phyloP scores from a whole-genome alignment of 805 yeast genomes.

The Starmera amethionina region DNA sequence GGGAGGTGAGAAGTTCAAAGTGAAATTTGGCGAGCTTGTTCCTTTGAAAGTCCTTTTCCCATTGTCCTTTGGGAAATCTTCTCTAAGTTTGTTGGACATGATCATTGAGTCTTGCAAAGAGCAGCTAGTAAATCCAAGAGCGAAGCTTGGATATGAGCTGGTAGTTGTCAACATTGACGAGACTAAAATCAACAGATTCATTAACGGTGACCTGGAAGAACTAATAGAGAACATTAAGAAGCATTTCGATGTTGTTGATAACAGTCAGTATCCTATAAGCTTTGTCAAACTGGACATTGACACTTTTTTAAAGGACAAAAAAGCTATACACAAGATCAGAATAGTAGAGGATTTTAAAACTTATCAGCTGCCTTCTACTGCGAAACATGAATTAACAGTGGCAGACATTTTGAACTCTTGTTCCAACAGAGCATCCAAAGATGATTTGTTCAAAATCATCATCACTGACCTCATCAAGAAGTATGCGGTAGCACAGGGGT shows the following conservation, averaged over 20 bases:
- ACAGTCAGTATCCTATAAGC: slow-evolving; percentile 20
- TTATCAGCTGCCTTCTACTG: background rate
- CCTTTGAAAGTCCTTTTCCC: slow-evolving; percentile 45
- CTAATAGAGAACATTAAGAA: slow-evolving; percentile 10
- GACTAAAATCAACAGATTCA: slow-evolving; percentile 12
- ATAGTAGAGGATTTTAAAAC: slow-evolving; percentile 18
- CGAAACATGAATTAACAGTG: slow-evolving; percentile 7
- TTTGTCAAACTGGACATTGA: slow-evolving; percentile 33
- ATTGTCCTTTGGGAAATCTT: slow-evolving; percentile 56
- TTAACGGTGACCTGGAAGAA: slow-evolving; percentile 2
- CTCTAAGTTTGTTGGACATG: slow-evolving; percentile 62
- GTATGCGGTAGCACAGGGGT: slow-evolving; percentile 33
- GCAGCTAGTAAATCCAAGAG: slow-evolving; percentile 52
- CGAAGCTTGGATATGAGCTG: slow-evolving; percentile 58
- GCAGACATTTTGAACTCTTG: slow-evolving; percentile 27
- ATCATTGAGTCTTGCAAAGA: slow-evolving; percentile 49
- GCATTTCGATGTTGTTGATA: slow-evolving; percentile 9
- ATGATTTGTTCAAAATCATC: slow-evolving; percentile 48
- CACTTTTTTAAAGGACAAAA: slow-evolving; percentile 24
- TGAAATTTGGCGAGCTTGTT: slow-evolving; percentile 42
- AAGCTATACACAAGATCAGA: slow-evolving; percentile 21
- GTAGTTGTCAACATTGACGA: slow-evolving; percentile 42
- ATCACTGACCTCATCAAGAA: slow-evolving; percentile 34
- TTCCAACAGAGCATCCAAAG: slow-evolving; percentile 50
- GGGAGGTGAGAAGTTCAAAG: slow-evolving; percentile 61